Base-by-base conservation (phyloP, 768 basidiomycete genomes). In the Hygrophorus pudorinus region DNA sequence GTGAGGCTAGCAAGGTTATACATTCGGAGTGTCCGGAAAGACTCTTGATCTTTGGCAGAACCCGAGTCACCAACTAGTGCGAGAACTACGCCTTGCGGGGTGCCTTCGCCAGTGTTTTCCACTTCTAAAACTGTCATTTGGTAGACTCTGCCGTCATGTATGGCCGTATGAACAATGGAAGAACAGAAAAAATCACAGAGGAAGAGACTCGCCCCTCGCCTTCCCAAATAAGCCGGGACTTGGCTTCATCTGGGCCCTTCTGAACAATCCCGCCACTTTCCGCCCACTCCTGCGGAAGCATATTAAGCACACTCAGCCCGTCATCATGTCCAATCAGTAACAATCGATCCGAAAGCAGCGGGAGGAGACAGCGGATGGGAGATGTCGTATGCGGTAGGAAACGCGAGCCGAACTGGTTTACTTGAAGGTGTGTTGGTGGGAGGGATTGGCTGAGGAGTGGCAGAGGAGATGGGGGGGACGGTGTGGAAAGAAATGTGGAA, bases 341-440 rank as follows among this genome's bases (percentile, higher is more conserved):
- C 31, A 85, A 59, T 41, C 71, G 68, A 49, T 84, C 76, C 14
- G 72, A 72, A 31, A 76, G 64, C 16, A 91, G 56, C 6, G 88
- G 85, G 27, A 91, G 69, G 9, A 89, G 59, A 59, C 83, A 82
- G 44, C 79, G 76, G 48, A 91, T 90, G 27, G 74, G 85, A 0
- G 75, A 70, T 2, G 75, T 82, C 12, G 86, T 65, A 53, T 91
- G 88, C 9, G 88, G 87, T 28, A 91, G 67, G 58, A 91, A 91
- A 12, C 87, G 75, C 14, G 87, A 90, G 16, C 88, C 88, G 56
- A 91, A 89, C 33, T 85, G 75, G 53, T 81, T 80, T 39, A 90
- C 59, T 49, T 72, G 73, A 16, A 88, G 63, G 53, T 79, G 84
- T 1, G 73, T 78, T 0, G 85, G 83, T 12, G 59, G 57, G n/a